Evolutionary conservation across 371 early-diverging fungal genomes (phyloP).

Genomic region (Mucor irregularis): DNA sequence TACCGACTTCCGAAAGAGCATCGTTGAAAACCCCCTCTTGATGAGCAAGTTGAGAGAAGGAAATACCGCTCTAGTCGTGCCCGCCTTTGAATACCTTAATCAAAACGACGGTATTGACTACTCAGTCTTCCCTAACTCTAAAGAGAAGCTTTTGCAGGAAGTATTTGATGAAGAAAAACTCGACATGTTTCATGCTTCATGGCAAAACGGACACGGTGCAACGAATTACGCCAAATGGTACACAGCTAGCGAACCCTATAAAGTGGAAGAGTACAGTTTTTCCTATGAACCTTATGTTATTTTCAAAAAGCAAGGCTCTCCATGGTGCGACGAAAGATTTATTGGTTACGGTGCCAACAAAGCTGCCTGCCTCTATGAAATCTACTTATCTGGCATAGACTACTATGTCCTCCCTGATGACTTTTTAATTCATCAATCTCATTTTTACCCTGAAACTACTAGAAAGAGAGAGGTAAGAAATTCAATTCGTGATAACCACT

Average conservation of each 20-base stretch:
- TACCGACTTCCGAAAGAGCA: conserved; percentile 53
- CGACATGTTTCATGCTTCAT: conserved; percentile 64
- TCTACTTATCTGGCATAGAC: conserved; percentile 66
- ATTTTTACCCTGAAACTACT: conserved; percentile 57
- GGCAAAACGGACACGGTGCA: conserved; percentile 63
- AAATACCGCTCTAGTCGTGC: conserved; percentile 59
- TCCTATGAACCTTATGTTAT: conserved; percentile 73
- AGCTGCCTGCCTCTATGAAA: conserved; percentile 71
- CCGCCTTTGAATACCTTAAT: conserved; percentile 65
- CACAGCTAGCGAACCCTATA: conserved; percentile 44
- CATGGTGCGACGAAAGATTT: conserved; percentile 76
- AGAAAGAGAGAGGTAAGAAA: conserved; percentile 61
- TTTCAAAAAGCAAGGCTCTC: conserved; percentile 55
- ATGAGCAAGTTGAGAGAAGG: conserved; percentile 43
- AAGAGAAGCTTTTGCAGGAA: conserved; percentile 40
- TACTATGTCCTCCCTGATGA: conserved; percentile 66
- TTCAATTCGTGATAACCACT: neutral
- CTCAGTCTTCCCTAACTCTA: conserved; percentile 53
- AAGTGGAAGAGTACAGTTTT: conserved; percentile 57
- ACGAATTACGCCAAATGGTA: conserved; percentile 66
- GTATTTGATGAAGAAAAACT: conserved; percentile 46
- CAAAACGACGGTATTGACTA: conserved; percentile 58
- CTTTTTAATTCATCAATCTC: conserved; percentile 70
- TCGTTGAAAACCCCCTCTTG: conserved; percentile 35
- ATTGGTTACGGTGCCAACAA: conserved; percentile 77